These are phyloP conservation scores for Penicillium psychrosexuale DNA, from an alignment of 2,329 filamentous ascomycete genomes.

Conservation along the genomic window DNA sequence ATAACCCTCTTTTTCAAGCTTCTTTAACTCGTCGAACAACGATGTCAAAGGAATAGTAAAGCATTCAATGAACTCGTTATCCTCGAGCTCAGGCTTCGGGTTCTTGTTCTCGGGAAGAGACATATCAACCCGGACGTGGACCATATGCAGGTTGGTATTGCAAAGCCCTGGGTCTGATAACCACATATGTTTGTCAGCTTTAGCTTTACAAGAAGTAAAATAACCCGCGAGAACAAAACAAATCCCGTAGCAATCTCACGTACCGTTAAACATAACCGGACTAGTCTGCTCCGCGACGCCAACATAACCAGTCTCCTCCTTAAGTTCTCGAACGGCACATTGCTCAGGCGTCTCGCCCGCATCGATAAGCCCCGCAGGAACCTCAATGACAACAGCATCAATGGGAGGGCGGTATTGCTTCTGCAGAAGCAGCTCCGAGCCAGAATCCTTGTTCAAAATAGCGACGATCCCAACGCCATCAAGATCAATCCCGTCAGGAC, in stretches of 20 bases:
- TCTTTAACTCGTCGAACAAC: conserved; percentile 65
- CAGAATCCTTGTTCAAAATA: conserved; percentile 53
- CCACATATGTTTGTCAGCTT: neutral
- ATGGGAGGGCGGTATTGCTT: conserved; percentile 61
- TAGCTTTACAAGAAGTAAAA: neutral
- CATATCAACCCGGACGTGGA: conserved; percentile 72
- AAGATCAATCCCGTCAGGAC: conserved; percentile 52
- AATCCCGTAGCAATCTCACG: neutral
- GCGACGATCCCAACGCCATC: conserved; percentile 60
- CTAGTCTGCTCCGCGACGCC: conserved; percentile 46
- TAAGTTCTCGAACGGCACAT: conserved; percentile 57
- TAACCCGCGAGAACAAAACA: neutral
- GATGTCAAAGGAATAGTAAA: conserved; percentile 65
- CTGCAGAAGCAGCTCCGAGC: conserved; percentile 52
- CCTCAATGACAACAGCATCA: conserved; percentile 57
- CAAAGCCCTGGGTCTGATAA: conserved; percentile 47
- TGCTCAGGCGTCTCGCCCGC: conserved; percentile 55
- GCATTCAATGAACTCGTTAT: conserved; percentile 78
- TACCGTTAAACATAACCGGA: conserved; percentile 47
- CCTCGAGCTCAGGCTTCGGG: conserved; percentile 67
- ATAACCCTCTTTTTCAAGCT: conserved; percentile 66
- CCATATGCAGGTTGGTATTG: conserved; percentile 52
- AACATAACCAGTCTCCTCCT: conserved; percentile 62
- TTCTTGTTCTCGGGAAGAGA: conserved; percentile 65
- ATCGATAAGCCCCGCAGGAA: conserved; percentile 60